Conservation (phyloP, 2,329 filamentous ascomycete genomes). For the Xylariaceae sp. region DNA sequence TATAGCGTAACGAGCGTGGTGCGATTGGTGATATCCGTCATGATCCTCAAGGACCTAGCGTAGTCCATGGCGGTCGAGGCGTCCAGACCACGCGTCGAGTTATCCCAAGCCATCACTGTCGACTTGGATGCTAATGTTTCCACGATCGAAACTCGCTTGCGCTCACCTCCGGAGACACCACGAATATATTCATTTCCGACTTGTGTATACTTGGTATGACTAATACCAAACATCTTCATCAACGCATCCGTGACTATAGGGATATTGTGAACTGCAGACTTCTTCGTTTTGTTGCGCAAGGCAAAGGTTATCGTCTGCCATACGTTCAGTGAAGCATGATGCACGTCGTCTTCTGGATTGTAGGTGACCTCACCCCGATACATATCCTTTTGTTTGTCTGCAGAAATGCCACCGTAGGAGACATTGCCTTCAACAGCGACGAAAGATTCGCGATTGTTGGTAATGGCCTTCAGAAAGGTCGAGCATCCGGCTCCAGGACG, state of each 20-base stretch:
- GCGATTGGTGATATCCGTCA: constrained; percentile 70
- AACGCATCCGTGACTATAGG: constrained; percentile 64
- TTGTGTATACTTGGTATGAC: constrained; percentile 66
- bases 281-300: constrained; percentile 68
- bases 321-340: constrained; percentile 68
- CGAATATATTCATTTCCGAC: constrained; percentile 69
- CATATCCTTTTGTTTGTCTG: constrained; percentile 59
- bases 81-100: constrained; percentile 73
- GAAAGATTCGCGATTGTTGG: constrained; percentile 62
- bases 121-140: constrained; percentile 71
- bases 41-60: constrained; percentile 61
- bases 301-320: constrained; percentile 74
- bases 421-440: constrained; percentile 64
- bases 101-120: constrained; percentile 73
- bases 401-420: constrained; percentile 64
- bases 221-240: constrained; percentile 72
- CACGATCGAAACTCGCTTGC: constrained; percentile 74
- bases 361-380: constrained; percentile 75
- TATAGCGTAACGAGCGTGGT: constrained; percentile 41
- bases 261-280: constrained; percentile 57
- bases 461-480: constrained; percentile 70
- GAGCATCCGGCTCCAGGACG: constrained; percentile 69
- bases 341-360: constrained; percentile 70
- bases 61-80: constrained; percentile 75
- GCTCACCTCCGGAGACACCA: constrained; percentile 73